Evolutionary conservation across 352 stramenopile genomes (phyloP).

Genomic region (Blastocystis sp.): DNA sequence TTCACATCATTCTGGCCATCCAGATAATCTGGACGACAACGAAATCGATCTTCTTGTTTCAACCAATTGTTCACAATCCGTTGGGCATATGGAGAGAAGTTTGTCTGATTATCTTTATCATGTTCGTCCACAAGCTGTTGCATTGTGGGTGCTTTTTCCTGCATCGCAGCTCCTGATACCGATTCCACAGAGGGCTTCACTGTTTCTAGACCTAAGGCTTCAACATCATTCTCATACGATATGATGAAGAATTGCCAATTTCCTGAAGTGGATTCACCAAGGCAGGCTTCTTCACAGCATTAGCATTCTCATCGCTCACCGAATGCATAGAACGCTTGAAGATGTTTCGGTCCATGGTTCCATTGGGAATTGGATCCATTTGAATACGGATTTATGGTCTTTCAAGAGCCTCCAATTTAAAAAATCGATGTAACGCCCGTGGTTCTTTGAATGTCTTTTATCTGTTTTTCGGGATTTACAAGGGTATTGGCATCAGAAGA

Average conservation of each 20-base stretch:
- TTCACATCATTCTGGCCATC: conserved; percentile 89
- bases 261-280: conserved; percentile 56
- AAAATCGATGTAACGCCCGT: conserved; percentile 31
- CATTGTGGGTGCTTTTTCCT: neutral
- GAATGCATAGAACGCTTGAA: conserved; percentile 42
- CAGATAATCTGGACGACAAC: conserved; percentile 74
- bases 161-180: neutral
- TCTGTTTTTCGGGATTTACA: neutral
- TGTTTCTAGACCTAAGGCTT: neutral
- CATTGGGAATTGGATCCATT: neutral
- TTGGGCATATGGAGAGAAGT: conserved; percentile 57
- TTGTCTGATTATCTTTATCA: conserved; percentile 37
- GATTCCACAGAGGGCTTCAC: neutral
- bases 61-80: conserved; percentile 61
- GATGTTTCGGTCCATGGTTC: neutral
- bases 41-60: conserved; percentile 56
- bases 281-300: conserved; percentile 39
- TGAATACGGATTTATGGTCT: neutral
- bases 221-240: neutral
- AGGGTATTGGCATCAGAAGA: neutral
- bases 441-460: neutral
- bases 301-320: conserved; percentile 5
- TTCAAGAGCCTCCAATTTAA: neutral
- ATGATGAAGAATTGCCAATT: neutral
- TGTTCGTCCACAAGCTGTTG: conserved; percentile 58